These are phyloP conservation scores for Eucalyptus sp. DNA, from an alignment of 345 rosid genomes.

Conservation along the genomic window DNA sequence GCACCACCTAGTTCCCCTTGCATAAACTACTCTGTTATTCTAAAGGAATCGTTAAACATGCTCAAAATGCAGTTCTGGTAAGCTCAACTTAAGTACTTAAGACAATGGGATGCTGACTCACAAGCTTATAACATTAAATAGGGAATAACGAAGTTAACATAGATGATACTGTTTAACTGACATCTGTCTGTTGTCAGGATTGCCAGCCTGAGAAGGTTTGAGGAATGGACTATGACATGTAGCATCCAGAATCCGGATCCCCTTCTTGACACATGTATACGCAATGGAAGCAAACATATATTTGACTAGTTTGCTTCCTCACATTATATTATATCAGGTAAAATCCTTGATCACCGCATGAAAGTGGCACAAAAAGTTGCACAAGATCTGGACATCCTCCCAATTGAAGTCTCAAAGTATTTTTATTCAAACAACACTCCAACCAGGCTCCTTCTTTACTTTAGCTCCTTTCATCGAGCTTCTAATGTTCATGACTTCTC, in stretches of 20 bases:
- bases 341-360: not conserved
- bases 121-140: not conserved
- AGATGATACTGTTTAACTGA: not conserved
- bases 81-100: not conserved
- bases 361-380: not conserved
- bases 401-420: not conserved
- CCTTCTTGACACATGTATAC: not conserved
- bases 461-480: slow-evolving; percentile 45
- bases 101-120: not conserved
- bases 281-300: not conserved
- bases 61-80: not conserved
- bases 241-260: not conserved
- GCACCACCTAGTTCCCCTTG: not conserved
- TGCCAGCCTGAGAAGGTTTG: not conserved
- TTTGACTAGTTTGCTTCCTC: not conserved
- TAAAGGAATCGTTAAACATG: not conserved
- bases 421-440: slow-evolving; percentile 38
- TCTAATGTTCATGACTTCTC: slow-evolving; percentile 46
- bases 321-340: not conserved
- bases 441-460: slow-evolving; percentile 50
- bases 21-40: not conserved
- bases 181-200: not conserved
- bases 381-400: not conserved
- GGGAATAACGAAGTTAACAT: not conserved
- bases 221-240: not conserved